phyloP scores from a whole-genome alignment of 192 early-diverging fungal species.

The Glomus cerebriforme region DNA sequence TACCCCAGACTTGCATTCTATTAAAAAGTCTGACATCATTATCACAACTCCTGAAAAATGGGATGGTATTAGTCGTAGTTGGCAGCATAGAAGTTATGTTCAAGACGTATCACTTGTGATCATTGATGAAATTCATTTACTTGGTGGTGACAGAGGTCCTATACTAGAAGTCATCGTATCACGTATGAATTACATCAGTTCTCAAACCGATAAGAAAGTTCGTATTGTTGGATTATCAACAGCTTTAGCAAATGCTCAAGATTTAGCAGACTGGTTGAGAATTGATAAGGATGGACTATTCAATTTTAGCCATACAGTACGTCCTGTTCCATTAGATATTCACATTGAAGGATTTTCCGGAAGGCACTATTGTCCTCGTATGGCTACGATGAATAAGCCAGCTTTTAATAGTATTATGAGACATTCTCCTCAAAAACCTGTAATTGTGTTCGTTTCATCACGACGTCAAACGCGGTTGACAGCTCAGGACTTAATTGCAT shows the following conservation, averaged over 20 bases:
- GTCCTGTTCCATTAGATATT: slow-evolving; percentile 96
- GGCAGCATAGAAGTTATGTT: slow-evolving; percentile 90
- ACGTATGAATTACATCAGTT: slow-evolving; percentile 95
- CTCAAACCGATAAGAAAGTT: slow-evolving; percentile 70
- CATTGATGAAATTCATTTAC: slow-evolving; percentile 98
- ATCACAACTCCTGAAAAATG: slow-evolving; percentile 99
- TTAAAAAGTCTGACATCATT: slow-evolving; percentile 91
- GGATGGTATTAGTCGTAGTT: slow-evolving; percentile 95
- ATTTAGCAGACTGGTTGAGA: slow-evolving; percentile 97
- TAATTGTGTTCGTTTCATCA: slow-evolving; percentile 98
- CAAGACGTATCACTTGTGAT: slow-evolving; percentile 86
- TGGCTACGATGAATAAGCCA: slow-evolving; percentile 99
- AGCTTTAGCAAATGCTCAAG: slow-evolving; percentile 93
- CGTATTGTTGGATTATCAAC: slow-evolving; percentile 96
- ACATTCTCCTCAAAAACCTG: slow-evolving; percentile 91
- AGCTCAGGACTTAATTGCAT: slow-evolving; percentile 93
- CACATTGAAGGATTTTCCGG: slow-evolving; percentile 97
- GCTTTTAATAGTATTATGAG: slow-evolving; percentile 92
- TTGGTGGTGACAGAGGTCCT: slow-evolving; percentile 96
- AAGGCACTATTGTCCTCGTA: slow-evolving; percentile 96
- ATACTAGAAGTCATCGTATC: slow-evolving; percentile 98
- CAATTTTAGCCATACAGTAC: slow-evolving; percentile 96
- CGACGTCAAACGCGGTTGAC: slow-evolving; percentile 96
- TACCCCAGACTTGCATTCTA: slow-evolving; percentile 85
- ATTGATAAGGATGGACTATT: slow-evolving; percentile 84